phyloP scores from a whole-genome alignment of 306 rosid genomes.

The Citrullus amarus region DNA sequence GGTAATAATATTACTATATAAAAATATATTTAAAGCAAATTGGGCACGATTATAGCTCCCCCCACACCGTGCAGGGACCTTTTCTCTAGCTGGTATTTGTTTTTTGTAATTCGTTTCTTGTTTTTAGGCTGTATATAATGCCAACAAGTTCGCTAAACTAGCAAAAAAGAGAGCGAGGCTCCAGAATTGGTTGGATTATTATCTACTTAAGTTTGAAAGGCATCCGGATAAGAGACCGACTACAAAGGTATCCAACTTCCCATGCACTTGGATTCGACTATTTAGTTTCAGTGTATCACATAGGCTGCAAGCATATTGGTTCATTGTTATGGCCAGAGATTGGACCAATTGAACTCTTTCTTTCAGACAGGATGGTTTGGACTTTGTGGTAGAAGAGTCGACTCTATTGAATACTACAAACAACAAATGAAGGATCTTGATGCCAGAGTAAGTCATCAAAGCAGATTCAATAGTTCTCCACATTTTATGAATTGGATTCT shows the following conservation, averaged over 20 bases:
- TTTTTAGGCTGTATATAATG: conserved; percentile 83
- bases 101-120: neutral
- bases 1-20: conserved; percentile 26
- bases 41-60: neutral
- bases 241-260: conserved; percentile 35
- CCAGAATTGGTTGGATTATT: conserved; percentile 85
- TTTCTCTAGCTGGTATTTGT: neutral
- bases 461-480: neutral
- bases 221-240: conserved; percentile 65
- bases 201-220: conserved; percentile 82
- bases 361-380: conserved; percentile 60
- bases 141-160: conserved; percentile 68
- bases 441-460: conserved; percentile 34
- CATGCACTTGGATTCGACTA: neutral
- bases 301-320: neutral
- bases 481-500: neutral
- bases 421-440: conserved; percentile 53
- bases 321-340: neutral
- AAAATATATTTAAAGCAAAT: neutral
- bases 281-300: neutral
- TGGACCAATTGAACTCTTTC: conserved; percentile 18
- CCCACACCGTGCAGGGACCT: neutral
- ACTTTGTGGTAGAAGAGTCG: conserved; percentile 54
- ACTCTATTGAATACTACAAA: conserved; percentile 75
- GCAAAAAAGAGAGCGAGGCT: conserved; percentile 59